Base-by-base conservation (phyloP, 2,329 filamentous ascomycete species). In the Trichoderma oligosporum region DNA sequence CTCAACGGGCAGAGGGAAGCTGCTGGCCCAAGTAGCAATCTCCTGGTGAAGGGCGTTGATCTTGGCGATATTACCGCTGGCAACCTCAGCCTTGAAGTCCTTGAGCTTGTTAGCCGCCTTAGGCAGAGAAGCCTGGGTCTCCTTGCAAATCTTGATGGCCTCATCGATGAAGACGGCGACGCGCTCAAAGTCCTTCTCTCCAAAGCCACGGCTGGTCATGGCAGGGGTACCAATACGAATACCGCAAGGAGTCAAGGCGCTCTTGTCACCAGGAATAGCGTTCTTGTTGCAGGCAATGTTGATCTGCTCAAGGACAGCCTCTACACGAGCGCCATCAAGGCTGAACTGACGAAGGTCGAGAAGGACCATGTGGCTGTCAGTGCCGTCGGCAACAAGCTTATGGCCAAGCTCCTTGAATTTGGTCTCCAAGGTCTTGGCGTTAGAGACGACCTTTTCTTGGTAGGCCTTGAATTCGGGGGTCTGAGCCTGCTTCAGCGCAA, bases 281-380 rank as follows among this genome's bases (percentile, higher is more conserved):
- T 99, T 99, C 86, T 99, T 99, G 86, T 99, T 99, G 84, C 91
- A 96, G 61, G 94, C 92, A 74, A 99, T 96, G 82, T 96, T 96
- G 77, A 97, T 94, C 74, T 95, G 89, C 81, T 99, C 94, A 18
- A 99, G 87, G 59, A 99, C 88, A 61, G 90, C 87, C 82, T 99
- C 94, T 39, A 97, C 89, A 74, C 94, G 91, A 58, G 94, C 94
- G 68, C 94, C 94, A 68, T 99, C 94, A 16, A 99, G 85, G 62
- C 78, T 82, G 71, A 89, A 84, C 70, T 91, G 85, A 73, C 95
- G 92, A 64, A 99, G 86, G 75, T 99, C 94, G 61, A 99, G 77
- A 58, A 99, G 86, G 47, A 99, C 92, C 82, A 99, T 91, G 80
- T 99, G 94, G 70, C 92, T 96, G 78, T 99, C 94, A 39, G 94